Conservation (phyloP, 2,329 filamentous ascomycete genomes). For the Xylaria polymorpha region DNA sequence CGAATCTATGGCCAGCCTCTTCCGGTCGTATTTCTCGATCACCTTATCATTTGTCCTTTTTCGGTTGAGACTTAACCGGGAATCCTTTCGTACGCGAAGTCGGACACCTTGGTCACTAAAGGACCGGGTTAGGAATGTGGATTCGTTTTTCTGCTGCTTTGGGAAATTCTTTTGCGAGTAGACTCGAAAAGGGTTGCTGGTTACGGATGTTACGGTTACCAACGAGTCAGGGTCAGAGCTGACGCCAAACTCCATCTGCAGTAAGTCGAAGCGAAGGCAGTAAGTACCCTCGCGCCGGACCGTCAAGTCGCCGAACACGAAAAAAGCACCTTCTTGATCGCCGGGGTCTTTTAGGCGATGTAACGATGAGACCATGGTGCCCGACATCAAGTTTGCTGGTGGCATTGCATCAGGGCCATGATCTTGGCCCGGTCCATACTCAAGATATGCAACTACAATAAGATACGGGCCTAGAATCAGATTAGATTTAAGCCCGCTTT, state of each 20-base stretch:
- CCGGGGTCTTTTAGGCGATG: constrained; percentile 83
- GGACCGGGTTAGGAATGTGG: constrained; percentile 81
- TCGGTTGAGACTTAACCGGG: constrained; percentile 66
- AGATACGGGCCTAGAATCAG: constrained; percentile 47
- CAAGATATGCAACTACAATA: constrained; percentile 49
- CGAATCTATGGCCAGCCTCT: constrained; percentile 35
- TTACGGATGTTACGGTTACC: constrained; percentile 49
- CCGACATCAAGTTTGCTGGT: constrained; percentile 67
- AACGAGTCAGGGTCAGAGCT: constrained; percentile 40
- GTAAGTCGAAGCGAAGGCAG: constrained; percentile 80
- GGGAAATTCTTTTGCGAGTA: constrained; percentile 75
- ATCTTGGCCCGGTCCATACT: constrained; percentile 56
- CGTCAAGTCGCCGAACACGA: constrained; percentile 90
- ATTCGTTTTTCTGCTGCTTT: constrained; percentile 75
- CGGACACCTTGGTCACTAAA: constrained; percentile 91
- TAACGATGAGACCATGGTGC: constrained; percentile 82
- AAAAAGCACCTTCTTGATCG: constrained; percentile 84
- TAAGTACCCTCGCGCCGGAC: constrained; percentile 79
- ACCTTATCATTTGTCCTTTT: constrained; percentile 55
- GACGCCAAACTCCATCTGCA: constrained; percentile 68
- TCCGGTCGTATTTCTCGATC: constrained; percentile 43
- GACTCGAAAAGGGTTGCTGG: constrained; percentile 72
- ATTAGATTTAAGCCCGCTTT: constrained; percentile 32
- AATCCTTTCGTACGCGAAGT: constrained; percentile 84
- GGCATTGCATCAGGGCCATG: constrained; percentile 54